Evolutionary conservation across 208 protist species (phyloP), one percentile per base, ranked within the genome.

Genomic region (Acanthamoeba culbertsoni): DNA sequence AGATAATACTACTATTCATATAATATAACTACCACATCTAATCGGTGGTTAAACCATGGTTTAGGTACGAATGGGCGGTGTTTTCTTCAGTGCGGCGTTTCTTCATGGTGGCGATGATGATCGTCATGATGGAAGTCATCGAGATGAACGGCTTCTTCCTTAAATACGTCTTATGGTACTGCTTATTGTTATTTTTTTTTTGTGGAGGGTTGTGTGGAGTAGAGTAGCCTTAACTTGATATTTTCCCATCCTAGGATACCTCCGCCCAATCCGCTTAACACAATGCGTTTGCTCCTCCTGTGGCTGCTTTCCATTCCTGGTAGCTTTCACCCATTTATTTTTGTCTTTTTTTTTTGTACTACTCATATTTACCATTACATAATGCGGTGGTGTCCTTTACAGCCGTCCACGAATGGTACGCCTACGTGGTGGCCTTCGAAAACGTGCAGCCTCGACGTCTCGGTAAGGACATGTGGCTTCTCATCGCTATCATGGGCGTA

Each of bases 61-160:
- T n/a, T 33, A 55, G 51, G 18, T 88, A 88, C 23, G 77, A 88
- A 14, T 88, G 77, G 77, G 14, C 43, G 14, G 51, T 88, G 43
- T 88, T 88, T 23, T 88, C 77, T 7, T 63, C 48, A 33, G 43
- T 88, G 5, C 28, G 77, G 20, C 77, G 77, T 10, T 88, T 88
- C 77, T 88, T 88, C 77, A 63, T 62, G 77, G 77, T 88, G 48
- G 0, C 51, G 77, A 63, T 62, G 26, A 55, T 88, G 48, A 88
- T 88, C 48, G 37, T 88, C 48, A 62, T 88, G 77, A 88, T 62
- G 51, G 77, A 88, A 14, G 51, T 62, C 43, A 31, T 88, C 42
- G 77, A 88, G 37, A 55, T 88, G 51, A 88, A 62, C 51, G 77
- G 77, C 46, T 88, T 88, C 77, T 88, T 88, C 77, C 51, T 88